A percentile compares a stretch with the other conserved stretches of the same genome.
Evolutionary conservation across 2,329 filamentous ascomycete species (phyloP).

Genomic region (Clonostachys byssicola): DNA sequence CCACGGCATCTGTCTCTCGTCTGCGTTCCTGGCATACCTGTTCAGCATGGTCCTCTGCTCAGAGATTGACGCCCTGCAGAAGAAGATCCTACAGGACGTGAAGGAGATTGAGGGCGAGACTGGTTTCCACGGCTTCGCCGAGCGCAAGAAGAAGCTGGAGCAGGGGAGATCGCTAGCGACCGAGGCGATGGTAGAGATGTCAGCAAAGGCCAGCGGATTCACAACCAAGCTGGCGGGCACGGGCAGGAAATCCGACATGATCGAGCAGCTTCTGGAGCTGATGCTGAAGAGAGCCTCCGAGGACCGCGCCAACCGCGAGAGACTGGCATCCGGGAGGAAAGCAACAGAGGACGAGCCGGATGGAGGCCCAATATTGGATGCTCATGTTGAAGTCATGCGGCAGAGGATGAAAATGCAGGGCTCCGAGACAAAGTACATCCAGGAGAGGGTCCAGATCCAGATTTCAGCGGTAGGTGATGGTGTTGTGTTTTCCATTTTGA

Average conservation of each 20-base stretch:
- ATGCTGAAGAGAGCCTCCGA: conserved; percentile 9
- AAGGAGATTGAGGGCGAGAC: conserved; percentile 26
- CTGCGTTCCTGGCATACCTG: conserved; percentile 28
- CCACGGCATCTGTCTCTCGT: conserved; percentile 13
- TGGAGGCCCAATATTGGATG: conserved; percentile 18
- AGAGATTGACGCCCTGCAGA: conserved; percentile 23
- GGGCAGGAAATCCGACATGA: conserved; percentile 25
- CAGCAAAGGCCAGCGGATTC: conserved; percentile 23
- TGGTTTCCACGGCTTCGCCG: conserved; percentile 24
- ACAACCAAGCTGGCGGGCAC: conserved; percentile 29
- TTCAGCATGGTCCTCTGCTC: conserved; percentile 22
- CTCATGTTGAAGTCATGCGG: conserved; percentile 4
- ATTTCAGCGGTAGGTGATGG: conserved; percentile 24
- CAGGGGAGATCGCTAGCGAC: conserved; percentile 32
- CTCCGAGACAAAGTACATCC: conserved; percentile 25
- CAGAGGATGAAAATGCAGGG: conserved; percentile 21
- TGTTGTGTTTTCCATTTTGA: neutral
- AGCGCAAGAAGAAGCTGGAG: conserved; percentile 34
- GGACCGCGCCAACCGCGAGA: neutral
- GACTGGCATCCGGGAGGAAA: conserved; percentile 3
- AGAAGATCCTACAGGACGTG: conserved; percentile 21
- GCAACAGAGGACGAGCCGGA: conserved; percentile 15
- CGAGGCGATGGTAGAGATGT: conserved; percentile 20
- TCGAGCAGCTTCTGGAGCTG: conserved; percentile 25
- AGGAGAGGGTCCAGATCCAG: conserved; percentile 31